phyloP scores from a whole-genome alignment of 2,329 filamentous ascomycete genomes.

The Colletotrichum ledebouriae region DNA sequence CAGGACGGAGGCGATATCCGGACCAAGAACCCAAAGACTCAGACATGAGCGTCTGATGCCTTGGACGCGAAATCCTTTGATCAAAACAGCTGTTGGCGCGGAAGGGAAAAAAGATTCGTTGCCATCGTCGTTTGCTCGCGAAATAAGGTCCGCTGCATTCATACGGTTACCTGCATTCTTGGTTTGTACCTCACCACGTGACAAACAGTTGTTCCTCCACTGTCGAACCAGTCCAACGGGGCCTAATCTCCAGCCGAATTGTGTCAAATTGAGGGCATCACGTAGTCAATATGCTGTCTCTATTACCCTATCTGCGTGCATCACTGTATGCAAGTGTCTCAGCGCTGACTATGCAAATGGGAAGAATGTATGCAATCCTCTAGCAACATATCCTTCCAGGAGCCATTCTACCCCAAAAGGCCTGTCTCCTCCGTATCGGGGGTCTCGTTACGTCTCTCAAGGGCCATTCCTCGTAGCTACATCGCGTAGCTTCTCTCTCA shows the following conservation, averaged over 20 bases:
- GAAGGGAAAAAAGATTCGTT: conserved; percentile 22
- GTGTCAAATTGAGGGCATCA: not conserved
- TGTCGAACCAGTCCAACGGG: conserved; percentile 34
- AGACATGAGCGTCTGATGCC: conserved; percentile 29
- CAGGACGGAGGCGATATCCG: conserved; percentile 1
- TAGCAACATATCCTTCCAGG: not conserved
- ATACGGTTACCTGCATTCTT: conserved; percentile 43
- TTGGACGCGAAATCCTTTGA: conserved; percentile 23
- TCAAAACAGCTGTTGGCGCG: conserved; percentile 9
- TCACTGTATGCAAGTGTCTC: conserved; percentile 1
- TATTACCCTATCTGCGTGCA: conserved; percentile 31
- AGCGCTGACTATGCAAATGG: not conserved
- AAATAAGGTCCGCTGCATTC: conserved; percentile 42
- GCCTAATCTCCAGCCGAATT: not conserved
- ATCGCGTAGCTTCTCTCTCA: conserved; percentile 27
- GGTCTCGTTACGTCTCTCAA: conserved; percentile 2
- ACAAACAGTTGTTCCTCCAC: conserved; percentile 41
- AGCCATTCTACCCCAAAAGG: not conserved
- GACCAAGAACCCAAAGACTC: conserved; percentile 37
- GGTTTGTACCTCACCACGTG: conserved; percentile 42
- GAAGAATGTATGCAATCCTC: conserved; percentile 7
- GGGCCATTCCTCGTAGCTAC: conserved; percentile 13
- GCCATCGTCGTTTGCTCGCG: conserved; percentile 41
- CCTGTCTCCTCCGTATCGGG: conserved; percentile 3
- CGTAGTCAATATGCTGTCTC: conserved; percentile 16